Base-by-base conservation (phyloP, 345 rosid species). In the Citrus reticulata region DNA sequence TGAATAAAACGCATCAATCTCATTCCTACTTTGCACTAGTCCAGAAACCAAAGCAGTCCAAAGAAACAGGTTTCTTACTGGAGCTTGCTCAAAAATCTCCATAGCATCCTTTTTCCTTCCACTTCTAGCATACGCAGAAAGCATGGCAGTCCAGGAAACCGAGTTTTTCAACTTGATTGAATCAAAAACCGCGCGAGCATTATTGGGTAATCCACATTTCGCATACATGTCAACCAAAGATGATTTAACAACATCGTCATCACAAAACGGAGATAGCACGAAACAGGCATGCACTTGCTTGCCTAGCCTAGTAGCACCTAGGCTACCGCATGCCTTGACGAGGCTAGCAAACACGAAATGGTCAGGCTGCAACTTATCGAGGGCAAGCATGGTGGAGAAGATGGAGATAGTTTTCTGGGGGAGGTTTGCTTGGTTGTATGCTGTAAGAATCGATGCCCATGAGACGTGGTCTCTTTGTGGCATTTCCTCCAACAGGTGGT, bases 1-100 rank as follows among this genome's bases (percentile, higher is more conserved):
- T 6, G 89, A 78, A 59, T 63, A 63, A 63, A 83, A 85, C 49
- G 88, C 94, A 77, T 92, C 92, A 77, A 83, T 68, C 71, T 83
- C 91, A 74, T 88, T 76, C 5, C 97, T 93, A 73, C 93, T 89
- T 75, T 92, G 92, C n/a, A 91, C 94, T 35, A 92, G 86, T 55
- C 97, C 97, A 32, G 93, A 91, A 77, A 92, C 83, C 86, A 92
- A 78, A 22, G 92, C 90, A 74, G 97, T 92, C 94, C 94, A 92
- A 65, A 87, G 74, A 87, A 75, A 91, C 76, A 92, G 82, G 78
- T 86, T 89, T 81, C 81, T 89, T 51, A 61, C 79, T 0, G 92
- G 93, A 24, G 80, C 76, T 49, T 19, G 39, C 13, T 68, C 67
- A 54, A 92, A 91, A 64, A 88, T 76, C 79, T 85, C 84, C 76